Conservation (phyloP, 257 asterid genomes). For the Plectranthus barbatus region DNA sequence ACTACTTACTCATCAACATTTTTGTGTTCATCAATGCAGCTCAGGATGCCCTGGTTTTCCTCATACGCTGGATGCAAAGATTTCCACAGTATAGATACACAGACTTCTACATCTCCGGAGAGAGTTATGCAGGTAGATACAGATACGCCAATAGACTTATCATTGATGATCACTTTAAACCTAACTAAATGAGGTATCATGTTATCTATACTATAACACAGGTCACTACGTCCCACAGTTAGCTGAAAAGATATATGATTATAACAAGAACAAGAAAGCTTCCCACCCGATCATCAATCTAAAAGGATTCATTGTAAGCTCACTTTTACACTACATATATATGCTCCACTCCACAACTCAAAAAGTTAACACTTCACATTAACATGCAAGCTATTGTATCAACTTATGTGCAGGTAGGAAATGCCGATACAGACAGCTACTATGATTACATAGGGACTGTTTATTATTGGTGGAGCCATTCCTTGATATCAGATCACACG, state of each 20-base stretch:
- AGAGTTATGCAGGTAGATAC: slow-evolving; percentile 69
- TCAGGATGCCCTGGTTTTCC: slow-evolving; percentile 59
- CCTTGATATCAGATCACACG: slow-evolving; percentile 64
- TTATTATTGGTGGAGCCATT: slow-evolving; percentile 75
- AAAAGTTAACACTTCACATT: too few relatives aligned
- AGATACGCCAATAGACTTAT: too few relatives aligned
- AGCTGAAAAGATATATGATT: slow-evolving; percentile 45
- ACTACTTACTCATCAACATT: not conserved
- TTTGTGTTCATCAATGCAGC: slow-evolving; percentile 31
- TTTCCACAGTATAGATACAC: slow-evolving; percentile 61
- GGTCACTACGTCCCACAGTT: slow-evolving; percentile 85
- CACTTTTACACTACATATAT: too few relatives aligned
- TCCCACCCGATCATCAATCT: slow-evolving; percentile 51
- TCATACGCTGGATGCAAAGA: slow-evolving; percentile 58
- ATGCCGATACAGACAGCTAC: slow-evolving; percentile 55
- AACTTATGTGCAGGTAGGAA: slow-evolving; percentile 55
- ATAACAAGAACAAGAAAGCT: slow-evolving; percentile 39
- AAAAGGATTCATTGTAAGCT: slow-evolving; percentile 69
- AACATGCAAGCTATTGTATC: too few relatives aligned
- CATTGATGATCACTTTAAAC: not conserved
- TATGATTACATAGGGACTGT: slow-evolving; percentile 56
- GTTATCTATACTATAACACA: slow-evolving; percentile 18
- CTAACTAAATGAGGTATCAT: not conserved
- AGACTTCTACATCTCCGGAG: slow-evolving; percentile 71
- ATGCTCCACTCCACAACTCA: too few relatives aligned